Evolutionary conservation across 2,329 filamentous ascomycete genomes (phyloP), one percentile per base, ranked within the genome.

Genomic region (Harringtonia lauricola): DNA sequence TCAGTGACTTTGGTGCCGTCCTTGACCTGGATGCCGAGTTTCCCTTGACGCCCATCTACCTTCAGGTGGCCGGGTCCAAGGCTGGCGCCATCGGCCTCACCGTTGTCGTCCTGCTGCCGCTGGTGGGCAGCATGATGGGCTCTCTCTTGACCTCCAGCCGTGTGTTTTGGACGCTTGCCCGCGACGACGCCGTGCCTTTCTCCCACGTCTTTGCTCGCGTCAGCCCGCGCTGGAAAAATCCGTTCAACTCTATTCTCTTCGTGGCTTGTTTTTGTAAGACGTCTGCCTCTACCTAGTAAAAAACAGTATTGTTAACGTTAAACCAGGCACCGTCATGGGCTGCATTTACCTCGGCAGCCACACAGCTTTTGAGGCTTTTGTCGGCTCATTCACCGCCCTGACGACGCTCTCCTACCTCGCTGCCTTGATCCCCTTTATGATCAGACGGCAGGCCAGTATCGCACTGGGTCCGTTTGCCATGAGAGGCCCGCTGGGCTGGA

Each of bases 171-270:
- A 64, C 67, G 1, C 58, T 74, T 17, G 72, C 75, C 34, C 70
- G 76, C 26, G 76, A 81, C 54, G 70, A 72, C 34, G 76, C 76
- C 2, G 76, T 76, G 3, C 76, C 76, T 0, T 74, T 78, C 55
- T 64, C 68, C 3, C 47, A 55, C 8, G 63, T 72, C 57, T 71
- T 79, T 47, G 63, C 67, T 12, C 57, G 54, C n/a, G 74, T 81
- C 49, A 69, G 72, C 54, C 62, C 66, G 48, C 59, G 51, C 2
- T 67, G 75, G 45, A 74, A 74, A 39, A 79, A 76, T 53, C 76
- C 76, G 0, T 63, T 80, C 45, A 70, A 72, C 44, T 67, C 76
- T 1, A 77, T 74, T 1, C 48, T 79, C 17, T 66, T 73, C 46
- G 72, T 71, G 47, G 66, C 66, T 3, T 49, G 66, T 28, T 45